These are phyloP conservation scores for Thuidium tamariscinum DNA, from an alignment of 225 moss, liverwort and hornwort species.

Conservation along the genomic window DNA sequence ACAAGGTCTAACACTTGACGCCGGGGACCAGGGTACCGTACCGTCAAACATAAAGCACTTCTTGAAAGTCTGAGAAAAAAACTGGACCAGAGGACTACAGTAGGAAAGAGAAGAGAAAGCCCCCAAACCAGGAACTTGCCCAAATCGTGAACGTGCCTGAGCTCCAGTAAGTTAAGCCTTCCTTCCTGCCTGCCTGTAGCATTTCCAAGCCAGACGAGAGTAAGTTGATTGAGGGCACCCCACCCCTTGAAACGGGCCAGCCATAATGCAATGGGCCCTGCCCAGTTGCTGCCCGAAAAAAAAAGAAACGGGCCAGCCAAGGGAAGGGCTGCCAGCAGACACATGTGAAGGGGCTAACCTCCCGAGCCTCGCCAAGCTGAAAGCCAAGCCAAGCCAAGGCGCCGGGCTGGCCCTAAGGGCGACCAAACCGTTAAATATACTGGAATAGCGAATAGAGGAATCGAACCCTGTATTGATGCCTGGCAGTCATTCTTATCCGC, in stretches of 20 bases:
- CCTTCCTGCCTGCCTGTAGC: neutral
- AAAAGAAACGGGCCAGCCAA: too few species aligned
- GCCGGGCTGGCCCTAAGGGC: neutral
- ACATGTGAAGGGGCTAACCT: neutral
- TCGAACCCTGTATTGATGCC: neutral
- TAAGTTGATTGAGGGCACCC: neutral
- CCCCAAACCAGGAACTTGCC: neutral
- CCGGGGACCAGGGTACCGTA: neutral
- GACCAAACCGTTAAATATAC: slow-evolving; percentile 10
- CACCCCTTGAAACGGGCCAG: neutral
- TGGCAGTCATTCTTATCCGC: slow-evolving; percentile 26
- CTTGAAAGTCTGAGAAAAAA: too few species aligned
- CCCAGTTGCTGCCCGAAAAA: too few species aligned
- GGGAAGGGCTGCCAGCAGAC: neutral
- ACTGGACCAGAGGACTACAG: too few species aligned
- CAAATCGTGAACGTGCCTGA: neutral
- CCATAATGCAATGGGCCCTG: too few species aligned
- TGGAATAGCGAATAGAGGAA: neutral
- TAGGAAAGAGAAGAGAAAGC: neutral
- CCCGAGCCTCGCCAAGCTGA: neutral
- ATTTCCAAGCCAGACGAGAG: neutral
- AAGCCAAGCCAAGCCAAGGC: neutral
- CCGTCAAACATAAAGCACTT: too few species aligned
- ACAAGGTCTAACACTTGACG: too few species aligned
- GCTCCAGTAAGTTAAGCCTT: neutral